Conservation (phyloP, 169 alveolate species). For the Eimeria necatrix region DNA sequence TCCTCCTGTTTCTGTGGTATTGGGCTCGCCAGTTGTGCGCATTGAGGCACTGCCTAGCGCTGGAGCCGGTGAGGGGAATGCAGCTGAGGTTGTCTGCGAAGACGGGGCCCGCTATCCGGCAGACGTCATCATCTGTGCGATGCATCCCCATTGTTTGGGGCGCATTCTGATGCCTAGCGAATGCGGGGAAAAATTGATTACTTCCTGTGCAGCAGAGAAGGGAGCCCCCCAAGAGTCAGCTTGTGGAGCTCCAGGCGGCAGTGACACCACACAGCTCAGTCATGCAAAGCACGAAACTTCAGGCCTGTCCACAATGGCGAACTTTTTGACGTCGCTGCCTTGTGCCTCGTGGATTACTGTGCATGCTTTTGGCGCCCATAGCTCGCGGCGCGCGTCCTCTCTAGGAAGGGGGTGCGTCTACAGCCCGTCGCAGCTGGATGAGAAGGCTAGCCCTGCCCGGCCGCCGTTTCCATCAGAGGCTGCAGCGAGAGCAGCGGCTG, state of each 20-base stretch:
- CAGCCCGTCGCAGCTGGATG: neutral
- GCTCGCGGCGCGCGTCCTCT: constrained; percentile 37
- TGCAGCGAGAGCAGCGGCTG: constrained; percentile 8
- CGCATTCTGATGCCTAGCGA: neutral
- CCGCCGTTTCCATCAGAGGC: neutral
- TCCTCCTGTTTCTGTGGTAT: constrained; percentile 35
- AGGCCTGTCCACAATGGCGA: neutral
- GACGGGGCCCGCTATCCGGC: constrained; percentile 8
- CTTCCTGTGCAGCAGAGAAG: neutral
- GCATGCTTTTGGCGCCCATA: constrained; percentile 14
- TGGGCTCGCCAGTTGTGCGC: constrained; percentile 29
- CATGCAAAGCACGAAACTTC: neutral
- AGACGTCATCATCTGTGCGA: constrained; percentile 23
- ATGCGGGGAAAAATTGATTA: no score
- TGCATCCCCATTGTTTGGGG: constrained; percentile 41
- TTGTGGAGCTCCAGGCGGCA: no score
- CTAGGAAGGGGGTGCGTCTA: constrained; percentile 35
- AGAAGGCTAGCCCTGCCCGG: neutral
- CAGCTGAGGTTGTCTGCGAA: constrained; percentile 28
- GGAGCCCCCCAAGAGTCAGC: no score
- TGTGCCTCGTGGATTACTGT: constrained; percentile 53
- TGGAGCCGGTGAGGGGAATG: neutral
- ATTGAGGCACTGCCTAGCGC: constrained; percentile 19
- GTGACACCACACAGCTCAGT: neutral
- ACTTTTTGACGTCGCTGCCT: neutral